Evolutionary conservation across 2,329 filamentous ascomycete genomes (phyloP).

Genomic region (Thelonectria discophora): DNA sequence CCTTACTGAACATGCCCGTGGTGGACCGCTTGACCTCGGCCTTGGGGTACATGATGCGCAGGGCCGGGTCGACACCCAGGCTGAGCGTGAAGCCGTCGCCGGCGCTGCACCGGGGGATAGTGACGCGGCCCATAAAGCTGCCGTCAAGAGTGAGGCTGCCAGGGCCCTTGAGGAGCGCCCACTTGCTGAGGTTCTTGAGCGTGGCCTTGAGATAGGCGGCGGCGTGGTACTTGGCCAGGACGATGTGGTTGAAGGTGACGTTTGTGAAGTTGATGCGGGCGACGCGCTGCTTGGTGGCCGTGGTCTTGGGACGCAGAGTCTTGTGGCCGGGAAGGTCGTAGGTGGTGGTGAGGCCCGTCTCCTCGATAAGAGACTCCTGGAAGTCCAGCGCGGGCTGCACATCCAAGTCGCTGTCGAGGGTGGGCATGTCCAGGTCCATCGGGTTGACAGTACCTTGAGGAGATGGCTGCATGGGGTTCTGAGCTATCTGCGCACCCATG

Average conservation of each 20-base stretch:
- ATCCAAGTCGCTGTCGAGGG: conserved; percentile 45
- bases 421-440: background rate
- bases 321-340: conserved; percentile 69
- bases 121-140: conserved; percentile 66
- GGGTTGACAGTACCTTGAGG: background rate
- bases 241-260: conserved; percentile 64
- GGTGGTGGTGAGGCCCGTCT: conserved; percentile 67
- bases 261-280: conserved; percentile 61
- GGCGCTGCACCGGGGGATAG: conserved; percentile 63
- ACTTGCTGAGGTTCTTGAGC: conserved; percentile 63
- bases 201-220: conserved; percentile 68
- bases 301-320: conserved; percentile 62
- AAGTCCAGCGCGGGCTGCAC: conserved; percentile 42
- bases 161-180: conserved; percentile 64
- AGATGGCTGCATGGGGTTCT: background rate
- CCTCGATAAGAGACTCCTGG: conserved; percentile 63
- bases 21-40: conserved; percentile 62
- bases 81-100: conserved; percentile 63
- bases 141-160: conserved; percentile 70
- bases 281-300: conserved; percentile 66
- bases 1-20: conserved; percentile 62
- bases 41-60: conserved; percentile 64
- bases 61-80: conserved; percentile 68
- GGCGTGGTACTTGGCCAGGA: conserved; percentile 68
- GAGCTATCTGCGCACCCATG: background rate